phyloP scores from a whole-genome alignment of 495 filamentous ascomycete species.

The Penicillium canariense region DNA sequence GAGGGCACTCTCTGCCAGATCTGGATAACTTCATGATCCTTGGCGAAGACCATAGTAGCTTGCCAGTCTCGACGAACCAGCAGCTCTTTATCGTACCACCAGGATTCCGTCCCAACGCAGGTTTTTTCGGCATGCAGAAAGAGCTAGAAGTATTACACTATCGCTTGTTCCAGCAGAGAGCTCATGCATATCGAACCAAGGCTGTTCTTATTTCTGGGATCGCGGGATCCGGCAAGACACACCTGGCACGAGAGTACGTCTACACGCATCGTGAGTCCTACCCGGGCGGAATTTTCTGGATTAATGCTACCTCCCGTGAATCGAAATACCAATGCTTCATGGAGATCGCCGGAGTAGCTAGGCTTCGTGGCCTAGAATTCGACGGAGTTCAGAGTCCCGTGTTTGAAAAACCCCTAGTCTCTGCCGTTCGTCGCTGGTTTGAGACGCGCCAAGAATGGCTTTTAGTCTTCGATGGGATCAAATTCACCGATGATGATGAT shows the following conservation, averaged over 20 bases:
- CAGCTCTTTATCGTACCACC: slow-evolving; percentile 64
- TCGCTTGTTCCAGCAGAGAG: slow-evolving; percentile 61
- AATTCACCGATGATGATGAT: slow-evolving; percentile 58
- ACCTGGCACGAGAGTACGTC: slow-evolving; percentile 78
- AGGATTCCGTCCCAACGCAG: slow-evolving; percentile 72
- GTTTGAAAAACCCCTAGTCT: too few relatives aligned
- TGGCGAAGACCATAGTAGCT: slow-evolving; percentile 24
- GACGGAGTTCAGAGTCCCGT: slow-evolving; percentile 53
- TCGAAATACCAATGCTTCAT: slow-evolving; percentile 67
- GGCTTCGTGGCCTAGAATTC: slow-evolving; percentile 50
- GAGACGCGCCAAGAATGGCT: slow-evolving; percentile 67
- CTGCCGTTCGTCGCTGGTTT: slow-evolving; percentile 69
- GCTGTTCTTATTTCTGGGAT: slow-evolving; percentile 71
- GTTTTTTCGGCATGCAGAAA: slow-evolving; percentile 70
- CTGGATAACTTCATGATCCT: slow-evolving; percentile 14
- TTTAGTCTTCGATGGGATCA: slow-evolving; percentile 71
- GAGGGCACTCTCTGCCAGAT: slow-evolving; percentile 19
- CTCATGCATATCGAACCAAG: slow-evolving; percentile 58
- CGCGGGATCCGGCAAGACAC: slow-evolving; percentile 75
- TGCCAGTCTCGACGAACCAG: too few relatives aligned
- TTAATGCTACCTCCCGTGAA: slow-evolving; percentile 62
- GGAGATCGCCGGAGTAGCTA: slow-evolving; percentile 67
- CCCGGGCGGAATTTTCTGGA: slow-evolving; percentile 79
- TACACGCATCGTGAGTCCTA: slow-evolving; percentile 64
- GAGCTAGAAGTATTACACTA: slow-evolving; percentile 64